Percentiles rank a stretch among this genome's conserved stretches.
Conservation (phyloP, 176 grass and related monocot genomes). For the Oryza glumipatula region DNA sequence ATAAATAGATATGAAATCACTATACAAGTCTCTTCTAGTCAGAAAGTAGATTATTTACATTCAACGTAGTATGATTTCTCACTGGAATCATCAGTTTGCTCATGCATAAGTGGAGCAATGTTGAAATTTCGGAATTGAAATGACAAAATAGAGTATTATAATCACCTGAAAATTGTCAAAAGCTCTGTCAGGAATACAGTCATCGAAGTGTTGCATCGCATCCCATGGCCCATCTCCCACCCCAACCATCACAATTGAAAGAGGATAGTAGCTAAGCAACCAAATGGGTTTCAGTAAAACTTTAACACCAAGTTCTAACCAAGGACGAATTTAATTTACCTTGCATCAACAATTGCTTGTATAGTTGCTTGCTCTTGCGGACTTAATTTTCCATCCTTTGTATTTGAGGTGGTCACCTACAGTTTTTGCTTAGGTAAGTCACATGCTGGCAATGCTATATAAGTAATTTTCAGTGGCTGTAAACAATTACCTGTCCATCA, state of each 20-base stretch:
- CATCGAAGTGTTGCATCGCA: conserved; percentile 90
- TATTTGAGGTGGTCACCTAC: conserved; percentile 58
- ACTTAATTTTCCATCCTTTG: conserved; percentile 66
- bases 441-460: conserved; percentile 3
- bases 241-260: conserved; percentile 98
- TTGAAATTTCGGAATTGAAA: not conserved
- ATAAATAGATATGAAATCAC: not conserved
- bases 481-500: conserved; percentile 77
- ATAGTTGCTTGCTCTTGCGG: conserved; percentile 84
- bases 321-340: conserved; percentile 55
- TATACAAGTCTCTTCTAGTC: conserved; percentile 23
- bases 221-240: conserved; percentile 98
- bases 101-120: not conserved
- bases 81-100: not conserved
- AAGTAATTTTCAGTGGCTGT: conserved; percentile 37
- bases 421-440: conserved; percentile 48
- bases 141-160: conserved; percentile 16
- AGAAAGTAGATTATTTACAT: conserved; percentile 2
- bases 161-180: conserved; percentile 99
- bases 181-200: conserved; percentile 82
- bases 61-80: not conserved
- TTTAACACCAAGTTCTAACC: conserved; percentile 16
- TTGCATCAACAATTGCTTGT: conserved; percentile 87
- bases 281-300: conserved; percentile 44
- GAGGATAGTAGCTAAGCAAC: conserved; percentile 82